Evolutionary conservation across 768 basidiomycete genomes (phyloP).

Genomic region (Psilocybe azurescens): DNA sequence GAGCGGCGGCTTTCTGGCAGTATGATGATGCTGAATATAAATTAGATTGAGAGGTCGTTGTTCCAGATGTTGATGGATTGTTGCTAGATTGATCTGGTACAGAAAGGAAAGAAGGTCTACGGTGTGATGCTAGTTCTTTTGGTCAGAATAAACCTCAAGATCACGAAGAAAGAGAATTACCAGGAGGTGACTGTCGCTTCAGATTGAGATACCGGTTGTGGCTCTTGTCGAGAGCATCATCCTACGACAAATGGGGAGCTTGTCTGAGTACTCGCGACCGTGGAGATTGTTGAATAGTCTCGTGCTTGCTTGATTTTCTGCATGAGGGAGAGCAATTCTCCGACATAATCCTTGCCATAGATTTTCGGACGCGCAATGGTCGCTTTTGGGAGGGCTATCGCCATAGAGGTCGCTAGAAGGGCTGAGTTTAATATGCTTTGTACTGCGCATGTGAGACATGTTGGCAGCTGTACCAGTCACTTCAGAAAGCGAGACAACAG

Average conservation of each 20-base stretch:
- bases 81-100: conserved; percentile 35
- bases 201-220: conserved; percentile 14
- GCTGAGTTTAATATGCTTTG: conserved; percentile 83
- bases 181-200: conserved; percentile 1
- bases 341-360: conserved; percentile 71
- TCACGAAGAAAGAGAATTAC: neutral
- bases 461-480: conserved; percentile 42
- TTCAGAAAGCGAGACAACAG: conserved; percentile 55
- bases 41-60: conserved; percentile 35
- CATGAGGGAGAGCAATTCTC: conserved; percentile 80
- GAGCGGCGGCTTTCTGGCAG: conserved; percentile 73
- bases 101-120: conserved; percentile 37
- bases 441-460: conserved; percentile 66
- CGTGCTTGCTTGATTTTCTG: conserved; percentile 78
- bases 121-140: conserved; percentile 30
- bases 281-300: conserved; percentile 79
- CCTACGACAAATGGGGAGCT: conserved; percentile 27
- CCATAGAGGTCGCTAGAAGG: conserved; percentile 64
- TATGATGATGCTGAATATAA: conserved; percentile 70
- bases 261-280: conserved; percentile 50
- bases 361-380: conserved; percentile 53
- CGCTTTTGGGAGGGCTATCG: conserved; percentile 52
- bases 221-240: conserved; percentile 12
- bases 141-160: neutral
- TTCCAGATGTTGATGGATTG: conserved; percentile 35